Percentiles rank a stretch among this genome's conserved stretches.
These are phyloP conservation scores for Neopestalotiopsis sp. DNA, from an alignment of 2,329 filamentous ascomycete genomes.

Conservation along the genomic window DNA sequence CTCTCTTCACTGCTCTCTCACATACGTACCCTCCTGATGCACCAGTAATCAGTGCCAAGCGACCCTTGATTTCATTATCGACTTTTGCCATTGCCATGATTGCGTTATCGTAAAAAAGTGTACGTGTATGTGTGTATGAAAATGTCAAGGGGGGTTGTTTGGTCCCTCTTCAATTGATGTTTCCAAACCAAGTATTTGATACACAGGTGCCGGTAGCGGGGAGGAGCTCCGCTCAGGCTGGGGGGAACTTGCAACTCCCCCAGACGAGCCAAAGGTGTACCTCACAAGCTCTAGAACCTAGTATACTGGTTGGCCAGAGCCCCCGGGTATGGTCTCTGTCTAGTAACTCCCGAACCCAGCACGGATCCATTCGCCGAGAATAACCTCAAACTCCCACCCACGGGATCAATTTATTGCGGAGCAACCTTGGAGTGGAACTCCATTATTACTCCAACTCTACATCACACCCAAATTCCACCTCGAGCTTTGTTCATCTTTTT, in stretches of 20 bases:
- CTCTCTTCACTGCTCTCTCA: slow-evolving; percentile 1
- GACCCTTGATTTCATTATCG: slow-evolving; percentile 40
- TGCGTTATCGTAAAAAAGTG: no score
- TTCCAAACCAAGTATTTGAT: slow-evolving; percentile 7
- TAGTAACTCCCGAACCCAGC: no score
- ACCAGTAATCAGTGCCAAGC: slow-evolving; percentile 41
- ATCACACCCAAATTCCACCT: not conserved
- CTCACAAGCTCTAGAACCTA: no score
- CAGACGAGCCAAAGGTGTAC: no score
- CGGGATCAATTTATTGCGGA: not conserved
- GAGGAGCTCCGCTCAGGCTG: slow-evolving; percentile 5
- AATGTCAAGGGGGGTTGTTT: not conserved
- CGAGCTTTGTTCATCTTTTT: not conserved
- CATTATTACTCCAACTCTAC: not conserved
- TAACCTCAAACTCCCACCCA: slow-evolving; percentile 2
- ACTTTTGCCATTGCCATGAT: slow-evolving; percentile 30
- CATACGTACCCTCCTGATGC: slow-evolving; percentile 39
- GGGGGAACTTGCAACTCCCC: no score
- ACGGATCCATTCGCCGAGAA: slow-evolving; percentile 6
- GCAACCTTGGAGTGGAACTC: not conserved
- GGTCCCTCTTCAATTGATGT: not conserved
- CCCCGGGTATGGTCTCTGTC: no score
- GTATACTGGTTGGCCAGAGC: no score
- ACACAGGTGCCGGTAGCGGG: slow-evolving; percentile 18
- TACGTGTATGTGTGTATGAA: not conserved